Evolutionary conservation across 2,329 filamentous ascomycete genomes (phyloP), one percentile per base, ranked within the genome.

Genomic region (Bipolaris victoriae): DNA sequence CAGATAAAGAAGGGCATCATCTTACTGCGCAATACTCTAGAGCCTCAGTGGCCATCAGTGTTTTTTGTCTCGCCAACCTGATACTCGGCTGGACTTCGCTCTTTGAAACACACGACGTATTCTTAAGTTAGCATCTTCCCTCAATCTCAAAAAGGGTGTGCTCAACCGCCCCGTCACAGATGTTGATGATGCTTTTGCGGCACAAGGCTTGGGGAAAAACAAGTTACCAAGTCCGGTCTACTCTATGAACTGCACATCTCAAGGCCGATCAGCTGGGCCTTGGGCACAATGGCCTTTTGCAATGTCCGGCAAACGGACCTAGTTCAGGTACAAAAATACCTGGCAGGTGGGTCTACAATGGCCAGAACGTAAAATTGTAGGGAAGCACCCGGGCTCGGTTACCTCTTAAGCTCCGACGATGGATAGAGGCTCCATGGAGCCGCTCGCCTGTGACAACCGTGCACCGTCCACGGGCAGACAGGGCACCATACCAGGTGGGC

Each of bases 111-210:
- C 6, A 11, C 18, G 18, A 26, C 18, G 13, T 11, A 36, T 15
- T 26, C 7, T 36, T 33, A 9, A 9, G 45, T 7, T 7, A n/a
- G 45, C 33, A 22, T 16, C 26, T 29, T 11, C 26, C n/a, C 18
- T 36, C 7, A 15, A 16, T 15, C 11, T 20, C 15, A 26, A 13
- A 26, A 13, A 22, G 43, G 43, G 15, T 33, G 43, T 29, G 24
- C 15, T 31, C 24, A 44, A 26, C 41, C 7, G 10, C 29, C 11
- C 7, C 29, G 29, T 31, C 29, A 18, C 20, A 24, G 43, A 33
- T 36, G 13, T 16, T n/a, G n/a, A 11, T 48, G 24, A 39, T 52
- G 49, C 41, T 52, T 52, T 52, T 51, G 29, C 39, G 29, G 49
- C 29, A 35, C 39, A 24, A 20, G 39, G 39, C 49, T 26, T 43